Percentiles rank a stretch among this genome's conserved stretches.
These are phyloP conservation scores for Fusarium sp. DNA, from an alignment of 2,329 filamentous ascomycete species.

Conservation along the genomic window DNA sequence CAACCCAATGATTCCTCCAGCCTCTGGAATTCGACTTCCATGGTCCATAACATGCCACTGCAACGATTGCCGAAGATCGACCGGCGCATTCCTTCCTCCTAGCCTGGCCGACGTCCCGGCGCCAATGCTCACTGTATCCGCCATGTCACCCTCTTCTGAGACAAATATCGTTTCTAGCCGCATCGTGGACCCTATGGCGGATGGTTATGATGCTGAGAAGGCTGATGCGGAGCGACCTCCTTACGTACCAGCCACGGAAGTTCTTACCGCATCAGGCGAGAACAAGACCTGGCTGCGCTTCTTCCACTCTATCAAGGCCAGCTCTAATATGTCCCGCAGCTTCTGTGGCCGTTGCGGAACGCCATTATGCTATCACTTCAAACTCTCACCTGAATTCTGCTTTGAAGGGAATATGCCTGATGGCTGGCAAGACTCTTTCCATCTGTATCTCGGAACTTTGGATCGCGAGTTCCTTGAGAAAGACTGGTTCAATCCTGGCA, in stretches of 20 bases:
- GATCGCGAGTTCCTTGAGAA: slow-evolving; percentile 38
- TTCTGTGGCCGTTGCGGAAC: slow-evolving; percentile 45
- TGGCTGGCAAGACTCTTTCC: slow-evolving; percentile 28
- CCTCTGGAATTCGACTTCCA: not conserved
- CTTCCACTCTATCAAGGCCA: slow-evolving; percentile 32
- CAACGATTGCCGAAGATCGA: not conserved
- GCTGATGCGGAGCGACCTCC: not conserved
- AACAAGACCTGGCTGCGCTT: slow-evolving; percentile 1
- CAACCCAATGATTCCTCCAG: not conserved
- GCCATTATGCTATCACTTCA: slow-evolving; percentile 33
- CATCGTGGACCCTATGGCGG: not conserved
- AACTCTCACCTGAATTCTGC: slow-evolving; percentile 21
- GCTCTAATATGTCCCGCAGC: slow-evolving; percentile 33
- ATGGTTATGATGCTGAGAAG: not conserved
- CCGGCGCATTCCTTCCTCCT: not conserved
- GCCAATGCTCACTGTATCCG: not conserved
- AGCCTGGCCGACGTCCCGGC: fast-evolving
- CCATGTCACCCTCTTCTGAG: not conserved
- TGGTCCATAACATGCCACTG: not conserved
- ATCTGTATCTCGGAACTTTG: slow-evolving; percentile 31
- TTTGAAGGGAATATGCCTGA: slow-evolving; percentile 28
- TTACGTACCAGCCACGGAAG: not conserved
- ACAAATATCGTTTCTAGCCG: fast-evolving
- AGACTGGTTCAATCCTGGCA: slow-evolving; percentile 31
- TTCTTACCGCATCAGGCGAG: not conserved